Evolutionary conservation across 225 moss, liverwort and hornwort species (phyloP), one percentile per base, ranked within the genome.

Genomic region (Straminergon stramineum): DNA sequence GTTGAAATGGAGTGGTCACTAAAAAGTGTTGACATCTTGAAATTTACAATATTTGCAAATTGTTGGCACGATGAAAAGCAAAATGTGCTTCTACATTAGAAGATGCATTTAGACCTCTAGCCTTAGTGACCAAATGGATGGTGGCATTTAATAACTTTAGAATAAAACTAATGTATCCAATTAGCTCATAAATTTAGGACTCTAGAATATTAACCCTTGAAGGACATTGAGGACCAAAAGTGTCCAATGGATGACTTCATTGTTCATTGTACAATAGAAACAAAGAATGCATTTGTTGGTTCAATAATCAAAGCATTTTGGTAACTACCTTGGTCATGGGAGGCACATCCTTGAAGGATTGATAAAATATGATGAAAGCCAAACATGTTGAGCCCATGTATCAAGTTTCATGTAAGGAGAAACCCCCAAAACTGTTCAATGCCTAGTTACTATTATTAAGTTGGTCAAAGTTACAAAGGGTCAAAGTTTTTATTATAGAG

Each of bases 381-480:
- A 75, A 31, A 48, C 14, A 13, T 1, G 0, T 10, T 34, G 20
- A 75, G 1, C 0, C 13, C 17, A 63, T 21, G 15, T 64, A 48
- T 82, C 15, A 82, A 31, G 22, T 32, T 61, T 41, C 10, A 45
- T 20, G 3, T 15, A 15, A 48, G 3, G 18, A 17, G 6, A 6
- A 10, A 17, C 4, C 27, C 5, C 8, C 1, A 1, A 74, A 74
- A 28, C 1, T 0, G 0, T 6, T 6, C 0, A 9, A 1, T 18
- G 1, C 31, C 28, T 45, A 43, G 0, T 74, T 17, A 39, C 14
- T 69, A 30, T 30, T 74, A 30, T 30, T 30, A 28, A 6, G 2
- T 0, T 74, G 1, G 6, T 43, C 43, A 43, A 15, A 27, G 28
- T 27, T 13, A 27, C 5, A 7, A 28, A 43, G 10, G 61, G 11